A percentile compares a stretch with the other conserved stretches of the same genome.
Evolutionary conservation across 306 rosid genomes (phyloP).

Genomic region (Sicyos edulis): DNA sequence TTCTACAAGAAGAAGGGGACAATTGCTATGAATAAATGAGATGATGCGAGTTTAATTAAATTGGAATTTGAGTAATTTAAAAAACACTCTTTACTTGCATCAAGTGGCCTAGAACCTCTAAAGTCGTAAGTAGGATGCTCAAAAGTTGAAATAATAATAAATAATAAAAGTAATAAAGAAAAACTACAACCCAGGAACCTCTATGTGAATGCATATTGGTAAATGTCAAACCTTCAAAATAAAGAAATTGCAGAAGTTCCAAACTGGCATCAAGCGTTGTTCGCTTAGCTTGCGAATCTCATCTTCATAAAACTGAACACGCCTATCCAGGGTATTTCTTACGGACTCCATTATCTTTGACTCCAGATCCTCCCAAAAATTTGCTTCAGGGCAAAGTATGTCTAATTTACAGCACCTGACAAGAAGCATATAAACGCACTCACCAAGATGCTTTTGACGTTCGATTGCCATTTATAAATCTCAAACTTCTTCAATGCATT

Average conservation of each 20-base stretch:
- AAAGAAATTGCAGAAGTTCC: slow-evolving; percentile 99
- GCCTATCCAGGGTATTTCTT: slow-evolving; percentile 90
- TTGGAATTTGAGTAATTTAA: not conserved
- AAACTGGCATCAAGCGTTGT: slow-evolving; percentile 93
- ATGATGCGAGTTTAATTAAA: slow-evolving; percentile 1
- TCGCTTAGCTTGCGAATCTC: slow-evolving; percentile 98
- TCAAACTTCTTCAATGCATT: not conserved
- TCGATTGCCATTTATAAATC: not conserved
- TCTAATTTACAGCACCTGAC: slow-evolving; percentile 93
- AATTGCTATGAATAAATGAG: not conserved
- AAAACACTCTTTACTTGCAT: not conserved
- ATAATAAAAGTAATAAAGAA: not conserved
- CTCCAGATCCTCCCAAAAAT: slow-evolving; percentile 96
- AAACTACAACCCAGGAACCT: slow-evolving; percentile 5
- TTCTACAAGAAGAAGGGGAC: slow-evolving; percentile 22
- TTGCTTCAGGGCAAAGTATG: slow-evolving; percentile 70
- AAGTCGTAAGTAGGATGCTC: not conserved
- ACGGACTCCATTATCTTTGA: slow-evolving; percentile 83
- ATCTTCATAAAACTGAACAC: slow-evolving; percentile 95
- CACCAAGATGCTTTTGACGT: not conserved
- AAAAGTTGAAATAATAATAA: not conserved
- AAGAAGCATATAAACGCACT: slow-evolving; percentile 19
- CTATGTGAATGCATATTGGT: slow-evolving; percentile 27
- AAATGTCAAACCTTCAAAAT: slow-evolving; percentile 72
- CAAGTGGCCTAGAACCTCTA: not conserved